These are phyloP conservation scores for Penicillium sp. DNA, from an alignment of 2,329 filamentous ascomycete genomes.

Conservation along the genomic window DNA sequence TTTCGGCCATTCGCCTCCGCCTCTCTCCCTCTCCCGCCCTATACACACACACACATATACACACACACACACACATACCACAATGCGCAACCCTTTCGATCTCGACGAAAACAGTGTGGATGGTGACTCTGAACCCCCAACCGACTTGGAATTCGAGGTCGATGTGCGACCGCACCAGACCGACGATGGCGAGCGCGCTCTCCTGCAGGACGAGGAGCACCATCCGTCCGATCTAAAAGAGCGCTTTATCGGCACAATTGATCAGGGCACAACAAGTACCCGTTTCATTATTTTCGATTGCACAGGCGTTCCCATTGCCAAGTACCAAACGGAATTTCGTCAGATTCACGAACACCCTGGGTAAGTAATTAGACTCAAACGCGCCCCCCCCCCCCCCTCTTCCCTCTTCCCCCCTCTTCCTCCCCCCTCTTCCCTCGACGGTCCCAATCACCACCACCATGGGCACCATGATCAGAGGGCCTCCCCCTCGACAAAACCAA, in stretches of 20 bases:
- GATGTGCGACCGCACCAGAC: slow-evolving; percentile 36
- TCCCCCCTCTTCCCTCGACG: background rate
- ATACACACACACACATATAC: slow-evolving; percentile 12
- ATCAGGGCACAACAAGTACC: slow-evolving; percentile 87
- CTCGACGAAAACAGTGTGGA: slow-evolving; percentile 33
- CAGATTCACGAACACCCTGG: slow-evolving; percentile 84
- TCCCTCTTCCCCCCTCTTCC: background rate
- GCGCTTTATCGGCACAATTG: slow-evolving; percentile 79
- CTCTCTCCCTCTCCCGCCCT: slow-evolving; percentile 9
- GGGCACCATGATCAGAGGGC: background rate
- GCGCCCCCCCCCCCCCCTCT: slow-evolving; percentile 22
- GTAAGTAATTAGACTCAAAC: slow-evolving; percentile 54
- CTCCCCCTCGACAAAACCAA: background rate
- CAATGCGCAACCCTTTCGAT: slow-evolving; percentile 40
- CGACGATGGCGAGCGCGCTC: slow-evolving; percentile 40
- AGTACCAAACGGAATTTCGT: slow-evolving; percentile 83
- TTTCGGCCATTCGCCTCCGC: background rate
- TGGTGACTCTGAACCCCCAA: slow-evolving; percentile 27
- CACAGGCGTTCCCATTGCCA: slow-evolving; percentile 74
- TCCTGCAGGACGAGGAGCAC: slow-evolving; percentile 40
- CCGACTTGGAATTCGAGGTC: slow-evolving; percentile 21
- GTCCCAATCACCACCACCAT: background rate
- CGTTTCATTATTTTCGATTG: slow-evolving; percentile 89
- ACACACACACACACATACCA: slow-evolving; percentile 11
- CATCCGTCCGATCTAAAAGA: slow-evolving; percentile 40